Evolutionary conservation across 1,284 basidiomycete genomes (phyloP).

Genomic region (Sutorius eximius): DNA sequence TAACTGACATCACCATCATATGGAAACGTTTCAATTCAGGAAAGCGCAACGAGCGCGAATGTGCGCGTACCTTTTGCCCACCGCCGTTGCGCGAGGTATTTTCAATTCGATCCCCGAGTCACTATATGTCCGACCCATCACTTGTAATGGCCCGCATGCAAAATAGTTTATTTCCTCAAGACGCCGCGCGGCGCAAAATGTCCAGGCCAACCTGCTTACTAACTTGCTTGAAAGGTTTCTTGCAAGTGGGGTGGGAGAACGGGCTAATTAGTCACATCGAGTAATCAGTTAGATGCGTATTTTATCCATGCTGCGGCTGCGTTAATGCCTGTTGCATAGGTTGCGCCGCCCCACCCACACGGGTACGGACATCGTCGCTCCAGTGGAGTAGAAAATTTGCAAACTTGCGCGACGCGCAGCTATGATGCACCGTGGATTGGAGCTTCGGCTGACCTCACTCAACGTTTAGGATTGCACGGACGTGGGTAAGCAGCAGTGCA

Average conservation of each 20-base stretch:
- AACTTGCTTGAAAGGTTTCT: background rate
- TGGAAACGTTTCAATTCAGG: conserved; percentile 41
- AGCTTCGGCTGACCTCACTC: conserved; percentile 25
- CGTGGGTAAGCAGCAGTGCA: conserved; percentile 38
- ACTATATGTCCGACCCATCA: conserved; percentile 46
- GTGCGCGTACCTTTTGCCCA: conserved; percentile 36
- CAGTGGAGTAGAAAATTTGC: conserved; percentile 71
- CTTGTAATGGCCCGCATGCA: conserved; percentile 14
- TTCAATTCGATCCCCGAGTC: conserved; percentile 79
- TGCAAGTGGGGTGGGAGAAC: conserved; percentile 53
- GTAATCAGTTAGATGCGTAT: conserved; percentile 78
- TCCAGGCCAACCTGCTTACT: conserved; percentile 5
- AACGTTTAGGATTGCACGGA: conserved; percentile 60
- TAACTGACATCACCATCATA: conserved; percentile 11
- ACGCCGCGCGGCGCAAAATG: conserved; percentile 11
- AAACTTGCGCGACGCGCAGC: conserved; percentile 43
- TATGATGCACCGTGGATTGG: conserved; percentile 40
- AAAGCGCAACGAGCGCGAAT: conserved; percentile 69
- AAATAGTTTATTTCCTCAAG: conserved; percentile 29
- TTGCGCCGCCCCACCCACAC: conserved; percentile 41
- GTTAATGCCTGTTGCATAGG: conserved; percentile 1
- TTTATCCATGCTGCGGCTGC: conserved; percentile 7
- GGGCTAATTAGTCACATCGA: conserved; percentile 62
- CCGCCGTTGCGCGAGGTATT: conserved; percentile 48
- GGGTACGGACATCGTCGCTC: conserved; percentile 75